Conservation (phyloP, 1,284 basidiomycete species). For the Gomphus bonarii region DNA sequence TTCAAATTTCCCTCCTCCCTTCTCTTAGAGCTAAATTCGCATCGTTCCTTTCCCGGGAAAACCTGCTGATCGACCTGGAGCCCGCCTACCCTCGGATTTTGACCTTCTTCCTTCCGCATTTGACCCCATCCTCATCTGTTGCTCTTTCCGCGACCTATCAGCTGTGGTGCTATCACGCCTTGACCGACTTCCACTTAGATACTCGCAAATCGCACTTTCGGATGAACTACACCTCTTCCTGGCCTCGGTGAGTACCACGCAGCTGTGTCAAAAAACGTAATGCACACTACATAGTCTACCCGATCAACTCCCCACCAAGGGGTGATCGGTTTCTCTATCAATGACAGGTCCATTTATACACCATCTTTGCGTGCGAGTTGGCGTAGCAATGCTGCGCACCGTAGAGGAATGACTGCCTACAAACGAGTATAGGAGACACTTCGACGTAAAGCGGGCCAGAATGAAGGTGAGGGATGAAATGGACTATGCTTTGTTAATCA, state of each 20-base stretch:
- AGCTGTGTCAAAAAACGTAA: not conserved
- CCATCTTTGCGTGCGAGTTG: slow-evolving; percentile 20
- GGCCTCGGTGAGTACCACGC: slow-evolving; percentile 13
- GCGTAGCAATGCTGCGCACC: not conserved
- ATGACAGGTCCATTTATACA: slow-evolving; percentile 17
- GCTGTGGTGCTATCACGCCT: slow-evolving; percentile 17
- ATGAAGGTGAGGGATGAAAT: not conserved
- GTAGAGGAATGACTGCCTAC: not conserved
- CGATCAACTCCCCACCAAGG: not conserved
- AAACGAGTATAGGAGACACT: not conserved
- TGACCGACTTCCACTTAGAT: slow-evolving; percentile 20
- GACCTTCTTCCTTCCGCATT: slow-evolving; percentile 17
- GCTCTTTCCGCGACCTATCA: slow-evolving; percentile 20
- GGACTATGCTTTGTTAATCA: too few species aligned
- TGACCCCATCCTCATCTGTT: slow-evolving; percentile 16
- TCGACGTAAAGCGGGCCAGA: not conserved
- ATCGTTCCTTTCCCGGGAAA: not conserved
- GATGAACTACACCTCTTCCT: slow-evolving; percentile 19
- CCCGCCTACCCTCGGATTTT: slow-evolving; percentile 17
- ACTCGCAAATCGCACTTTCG: slow-evolving; percentile 18
- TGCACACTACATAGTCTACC: not conserved
- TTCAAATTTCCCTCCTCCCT: slow-evolving; percentile 15
- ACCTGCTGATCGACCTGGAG: not conserved
- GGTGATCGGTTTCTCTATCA: not conserved
- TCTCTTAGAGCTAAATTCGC: not conserved